Percentiles rank a stretch among this genome's conserved stretches.
Evolutionary conservation across 768 basidiomycete species (phyloP).

Genomic region (Pisolithus tinctorius): DNA sequence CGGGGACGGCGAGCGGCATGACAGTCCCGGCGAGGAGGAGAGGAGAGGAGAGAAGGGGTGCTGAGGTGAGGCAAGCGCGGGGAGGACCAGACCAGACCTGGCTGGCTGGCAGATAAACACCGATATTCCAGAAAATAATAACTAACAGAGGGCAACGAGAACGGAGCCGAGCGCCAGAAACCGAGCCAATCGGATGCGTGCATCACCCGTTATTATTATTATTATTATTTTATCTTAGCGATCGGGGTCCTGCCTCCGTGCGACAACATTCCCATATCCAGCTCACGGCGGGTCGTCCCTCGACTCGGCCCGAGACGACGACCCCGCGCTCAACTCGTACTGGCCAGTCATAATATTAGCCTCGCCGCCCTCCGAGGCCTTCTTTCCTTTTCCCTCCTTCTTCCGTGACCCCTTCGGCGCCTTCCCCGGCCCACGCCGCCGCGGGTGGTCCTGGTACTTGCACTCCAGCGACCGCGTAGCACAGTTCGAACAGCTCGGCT

Average conservation of each 20-base stretch:
- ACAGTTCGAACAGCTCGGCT: constrained; percentile 62
- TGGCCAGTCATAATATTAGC: neutral
- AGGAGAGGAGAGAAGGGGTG: constrained; percentile 39
- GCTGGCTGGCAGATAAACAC: constrained; percentile 30
- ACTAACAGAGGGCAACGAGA: constrained; percentile 21
- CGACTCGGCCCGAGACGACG: neutral
- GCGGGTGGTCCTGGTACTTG: constrained; percentile 42
- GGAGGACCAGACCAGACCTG: constrained; percentile 24
- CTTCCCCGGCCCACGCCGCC: constrained; percentile 71
- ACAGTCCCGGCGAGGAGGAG: constrained; percentile 33
- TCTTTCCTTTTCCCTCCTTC: constrained; percentile 22
- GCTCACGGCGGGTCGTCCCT: neutral
- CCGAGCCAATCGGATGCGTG: constrained; percentile 59
- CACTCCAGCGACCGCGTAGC: constrained; percentile 44
- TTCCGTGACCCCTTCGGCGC: constrained; percentile 53
- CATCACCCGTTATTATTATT: constrained; percentile 15
- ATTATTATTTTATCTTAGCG: constrained; percentile 11
- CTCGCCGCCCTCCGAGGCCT: neutral
- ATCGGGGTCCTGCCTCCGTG: neutral
- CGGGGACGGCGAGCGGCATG: constrained; percentile 53
- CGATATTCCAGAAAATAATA: constrained; percentile 34
- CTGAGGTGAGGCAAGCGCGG: constrained; percentile 61
- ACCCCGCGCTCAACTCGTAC: neutral
- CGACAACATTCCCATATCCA: no score
- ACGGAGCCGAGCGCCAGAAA: constrained; percentile 42